These are phyloP conservation scores for Pichia insulana DNA, from an alignment of 805 yeast species.

Conservation along the genomic window DNA sequence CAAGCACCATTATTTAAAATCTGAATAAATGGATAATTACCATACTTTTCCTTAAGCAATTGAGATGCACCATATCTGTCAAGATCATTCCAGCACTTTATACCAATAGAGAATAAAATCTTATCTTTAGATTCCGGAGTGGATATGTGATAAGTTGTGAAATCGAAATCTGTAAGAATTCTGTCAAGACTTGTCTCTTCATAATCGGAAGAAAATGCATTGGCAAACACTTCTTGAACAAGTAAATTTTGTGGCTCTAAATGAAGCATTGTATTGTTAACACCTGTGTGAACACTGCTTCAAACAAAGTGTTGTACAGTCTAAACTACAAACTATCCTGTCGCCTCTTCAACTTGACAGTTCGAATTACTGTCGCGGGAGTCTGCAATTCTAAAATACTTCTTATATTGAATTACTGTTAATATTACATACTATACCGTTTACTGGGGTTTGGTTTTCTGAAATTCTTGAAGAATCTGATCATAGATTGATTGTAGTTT, in stretches of 20 bases:
- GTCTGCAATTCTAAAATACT: too few species aligned
- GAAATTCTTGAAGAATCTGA: background rate
- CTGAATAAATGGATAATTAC: conserved; percentile 31
- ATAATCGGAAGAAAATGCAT: conserved; percentile 46
- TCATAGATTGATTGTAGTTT: too few species aligned
- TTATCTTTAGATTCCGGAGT: conserved; percentile 70
- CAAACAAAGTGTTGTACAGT: background rate
- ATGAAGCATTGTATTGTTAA: conserved; percentile 52
- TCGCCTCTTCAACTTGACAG: too few species aligned
- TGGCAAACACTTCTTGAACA: conserved; percentile 71
- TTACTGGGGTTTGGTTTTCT: background rate
- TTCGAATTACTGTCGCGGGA: too few species aligned
- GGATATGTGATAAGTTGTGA: conserved; percentile 87
- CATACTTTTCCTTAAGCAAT: conserved; percentile 44
- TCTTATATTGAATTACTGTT: too few species aligned
- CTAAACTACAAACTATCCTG: background rate
- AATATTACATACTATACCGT: background rate
- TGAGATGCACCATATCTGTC: conserved; percentile 54
- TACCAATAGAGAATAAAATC: conserved; percentile 57
- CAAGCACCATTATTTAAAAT: conserved; percentile 29
- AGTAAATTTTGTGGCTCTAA: conserved; percentile 78
- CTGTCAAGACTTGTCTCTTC: conserved; percentile 60
- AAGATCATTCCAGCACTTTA: conserved; percentile 74
- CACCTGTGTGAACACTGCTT: background rate
- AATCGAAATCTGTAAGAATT: conserved; percentile 89